Base-by-base conservation (phyloP, 2,329 filamentous ascomycete genomes). In the Pseudogymnoascus sp. region DNA sequence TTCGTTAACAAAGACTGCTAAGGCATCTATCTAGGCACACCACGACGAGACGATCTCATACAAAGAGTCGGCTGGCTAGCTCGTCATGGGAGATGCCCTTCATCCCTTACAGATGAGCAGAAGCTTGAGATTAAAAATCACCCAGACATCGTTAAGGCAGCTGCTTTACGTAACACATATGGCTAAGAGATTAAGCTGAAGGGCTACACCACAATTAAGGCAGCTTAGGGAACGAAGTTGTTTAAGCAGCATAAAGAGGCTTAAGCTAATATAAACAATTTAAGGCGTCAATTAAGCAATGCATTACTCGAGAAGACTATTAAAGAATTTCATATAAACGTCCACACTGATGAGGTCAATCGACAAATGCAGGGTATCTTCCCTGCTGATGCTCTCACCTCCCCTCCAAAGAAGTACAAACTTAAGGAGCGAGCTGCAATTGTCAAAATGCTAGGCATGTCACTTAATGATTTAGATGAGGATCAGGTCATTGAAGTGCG, bases 351-450 rank as follows among this genome's bases (percentile, higher is more conserved):
- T 12, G 64, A 71, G 47, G 66, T 69, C 18, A 63, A 68, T 64
- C 60, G 62, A 56, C 64, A 71, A 62, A 44, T 70, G 23, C 40
- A 63, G 44, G 67, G 67, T 10, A 68, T 69, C 35, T 63, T 42
- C 40, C 67, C 68, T 33, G 31, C 62, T 31, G 8, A 28, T 40
- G 64, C 68, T n/a, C 63, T 71, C 40, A 65, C 63, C 18, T 64
- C 62, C 28, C 60, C 65, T n/a, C 64, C 61, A 18, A 64, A 67
- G 63, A 59, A 67, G 61, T 71, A 71, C 60, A 59, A 71, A 64
- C 66, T 70, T 35, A 28, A 64, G 50, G 65, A 71, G 67, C 67
- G 64, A 65, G 67, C 63, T 23, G 64, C 42, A 53, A 64, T 69
- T 12, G 65, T 66, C 33, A 63, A 63, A 61, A 47, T 69, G 56